Base-by-base conservation (phyloP, 768 basidiomycete genomes). In the Lepiota brunneoincarnata region DNA sequence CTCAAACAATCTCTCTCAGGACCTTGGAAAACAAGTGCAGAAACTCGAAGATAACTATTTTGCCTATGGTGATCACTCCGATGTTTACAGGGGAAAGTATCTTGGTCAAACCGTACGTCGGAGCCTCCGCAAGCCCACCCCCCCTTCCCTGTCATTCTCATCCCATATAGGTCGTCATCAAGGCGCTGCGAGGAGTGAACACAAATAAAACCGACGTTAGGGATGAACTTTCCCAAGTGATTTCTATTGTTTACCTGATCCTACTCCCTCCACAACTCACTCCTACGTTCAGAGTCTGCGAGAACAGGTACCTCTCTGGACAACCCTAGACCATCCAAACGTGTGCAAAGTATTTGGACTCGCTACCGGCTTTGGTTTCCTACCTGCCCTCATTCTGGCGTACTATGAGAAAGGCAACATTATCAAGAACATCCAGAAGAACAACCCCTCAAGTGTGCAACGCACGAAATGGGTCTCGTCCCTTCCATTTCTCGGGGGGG, bases 321-420 rank as follows among this genome's bases (percentile, higher is more conserved):
- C 23, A 11, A 12, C 40, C 1, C 43, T 69, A 4, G 14, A 59
- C 0, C 61, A 69, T 48, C 42, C 49, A 4, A 63, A 69, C 42
- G 54, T 69, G 14, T 49, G 55, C 14, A 40, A 17, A 11, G 62
- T 68, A n/a, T 61, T 58, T 43, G 61, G 59, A 0, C 31, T 67
- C 17, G 47, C 56, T 4, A 57, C 54, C 26, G 44, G 58, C 5
- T 52, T 54, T 1, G 59, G 61, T 2, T 56, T 51, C 23, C 58
- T 67, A 58, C 67, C 66, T 6, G 66, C 61, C 1, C 44, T 69
- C 7, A 58, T 71, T 11, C 56, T 64, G 21, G 51, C 58, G 1
- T 68, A 54, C 40, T 65, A 61, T 39, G 15, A 44, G 10, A 49
- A 63, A 3, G 66, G 67, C 0, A 67, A 61, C 49, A 58, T 69